Percentiles rank a stretch among this genome's conserved stretches.
Evolutionary conservation across 495 filamentous ascomycete species (phyloP).

Genomic region (Aspergillus nidulans): DNA sequence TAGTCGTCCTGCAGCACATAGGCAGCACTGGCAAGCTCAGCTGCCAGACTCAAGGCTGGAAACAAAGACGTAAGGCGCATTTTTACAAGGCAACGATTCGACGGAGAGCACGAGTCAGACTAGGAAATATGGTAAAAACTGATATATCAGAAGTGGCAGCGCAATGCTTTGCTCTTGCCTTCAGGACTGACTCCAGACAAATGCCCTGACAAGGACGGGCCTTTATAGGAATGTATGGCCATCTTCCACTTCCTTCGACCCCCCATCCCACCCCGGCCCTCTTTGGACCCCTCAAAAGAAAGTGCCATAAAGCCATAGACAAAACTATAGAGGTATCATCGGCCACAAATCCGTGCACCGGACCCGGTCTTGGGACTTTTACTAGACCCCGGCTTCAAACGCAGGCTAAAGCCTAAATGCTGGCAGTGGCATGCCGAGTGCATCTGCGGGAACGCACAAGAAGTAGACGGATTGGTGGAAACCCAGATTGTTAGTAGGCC

Average conservation of each 20-base stretch:
- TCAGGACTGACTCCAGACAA: not conserved
- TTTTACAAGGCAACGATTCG: not conserved
- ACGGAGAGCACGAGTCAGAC: too few relatives aligned
- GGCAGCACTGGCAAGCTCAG: slow-evolving; percentile 37
- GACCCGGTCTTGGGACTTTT: slow-evolving; percentile 33
- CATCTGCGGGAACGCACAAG: not conserved
- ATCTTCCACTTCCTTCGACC: not conserved
- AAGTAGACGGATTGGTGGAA: not conserved
- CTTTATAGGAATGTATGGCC: slow-evolving; percentile 2
- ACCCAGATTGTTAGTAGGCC: not conserved
- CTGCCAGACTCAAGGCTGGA: slow-evolving; percentile 35
- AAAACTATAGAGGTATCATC: slow-evolving; percentile 11
- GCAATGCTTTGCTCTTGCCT: slow-evolving; percentile 1
- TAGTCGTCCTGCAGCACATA: slow-evolving; percentile 50
- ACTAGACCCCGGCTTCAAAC: slow-evolving; percentile 7
- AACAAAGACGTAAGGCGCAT: slow-evolving; percentile 43
- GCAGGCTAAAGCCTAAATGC: slow-evolving; percentile 7
- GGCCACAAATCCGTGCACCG: slow-evolving; percentile 26
- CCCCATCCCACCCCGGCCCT: too few relatives aligned
- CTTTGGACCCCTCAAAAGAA: not conserved
- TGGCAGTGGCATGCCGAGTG: slow-evolving; percentile 10
- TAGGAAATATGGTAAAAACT: too few relatives aligned
- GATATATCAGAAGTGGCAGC: slow-evolving; percentile 7
- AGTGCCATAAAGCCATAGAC: not conserved
- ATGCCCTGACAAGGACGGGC: not conserved